Percentiles rank a stretch among this genome's conserved stretches.
These are phyloP conservation scores for Xylariaceae sp. DNA, from an alignment of 2,329 filamentous ascomycete genomes.

Conservation along the genomic window DNA sequence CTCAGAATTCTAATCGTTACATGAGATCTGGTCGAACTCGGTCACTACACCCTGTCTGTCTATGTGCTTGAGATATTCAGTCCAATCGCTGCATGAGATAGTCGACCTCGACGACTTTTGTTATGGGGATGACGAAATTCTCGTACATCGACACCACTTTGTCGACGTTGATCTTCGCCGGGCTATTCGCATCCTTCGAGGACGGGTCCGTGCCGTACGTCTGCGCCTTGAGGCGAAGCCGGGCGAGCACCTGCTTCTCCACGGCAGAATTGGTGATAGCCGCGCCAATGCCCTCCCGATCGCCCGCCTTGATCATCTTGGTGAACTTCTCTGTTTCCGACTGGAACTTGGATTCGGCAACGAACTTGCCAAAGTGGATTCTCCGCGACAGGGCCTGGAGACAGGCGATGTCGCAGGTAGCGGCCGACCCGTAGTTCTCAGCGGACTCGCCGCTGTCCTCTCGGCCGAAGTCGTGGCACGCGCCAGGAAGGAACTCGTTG, in stretches of 20 bases:
- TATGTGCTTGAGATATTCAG: constrained; percentile 23
- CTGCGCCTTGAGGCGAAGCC: constrained; percentile 80
- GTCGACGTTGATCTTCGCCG: constrained; percentile 83
- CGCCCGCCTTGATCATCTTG: constrained; percentile 72
- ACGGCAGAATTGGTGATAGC: constrained; percentile 89
- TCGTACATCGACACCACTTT: constrained; percentile 87
- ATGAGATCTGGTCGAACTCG: neutral
- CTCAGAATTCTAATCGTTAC: neutral
- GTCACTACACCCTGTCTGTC: no score
- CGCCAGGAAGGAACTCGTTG: constrained; percentile 73
- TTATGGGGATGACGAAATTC: constrained; percentile 91
- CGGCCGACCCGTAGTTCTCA: constrained; percentile 93
- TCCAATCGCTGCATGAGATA: constrained; percentile 92
- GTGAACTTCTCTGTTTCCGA: constrained; percentile 79
- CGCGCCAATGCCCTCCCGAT: constrained; percentile 75
- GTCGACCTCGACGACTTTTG: constrained; percentile 97
- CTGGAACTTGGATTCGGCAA: constrained; percentile 91
- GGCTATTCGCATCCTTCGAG: constrained; percentile 50
- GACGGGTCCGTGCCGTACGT: constrained; percentile 92
- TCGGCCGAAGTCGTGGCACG: constrained; percentile 73
- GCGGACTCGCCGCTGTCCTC: constrained; percentile 77
- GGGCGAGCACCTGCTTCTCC: constrained; percentile 85
- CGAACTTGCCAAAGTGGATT: constrained; percentile 98
- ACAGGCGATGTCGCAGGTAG: constrained; percentile 84
- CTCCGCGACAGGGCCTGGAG: constrained; percentile 84